Evolutionary conservation across 192 early-diverging fungal genomes (phyloP), one percentile per base, ranked within the genome.

Genomic region (Haplosporangium gracile): DNA sequence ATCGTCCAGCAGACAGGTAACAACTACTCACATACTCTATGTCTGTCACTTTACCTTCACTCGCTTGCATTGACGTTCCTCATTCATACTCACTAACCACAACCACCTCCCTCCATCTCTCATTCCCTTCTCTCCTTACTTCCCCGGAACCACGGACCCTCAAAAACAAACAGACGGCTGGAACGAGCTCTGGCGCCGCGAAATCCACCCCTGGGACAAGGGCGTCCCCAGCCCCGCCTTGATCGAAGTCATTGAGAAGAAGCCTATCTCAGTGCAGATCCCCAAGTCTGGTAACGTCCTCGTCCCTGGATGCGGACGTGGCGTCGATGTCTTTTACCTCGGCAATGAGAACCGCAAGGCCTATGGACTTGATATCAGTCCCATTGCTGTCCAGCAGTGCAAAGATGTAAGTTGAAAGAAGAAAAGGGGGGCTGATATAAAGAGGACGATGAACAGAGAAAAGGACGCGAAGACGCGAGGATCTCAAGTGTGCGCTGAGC

Each of bases 311-410:
- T 93, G 92, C 55, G 93, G 93, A 42, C 86, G 89, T 49, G 92
- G 96, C 26, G 94, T 95, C 79, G 97, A 98, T 80, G 95, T 95
- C 40, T 88, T 95, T 87, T 94, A 89, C 75, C 88, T 97, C 22
- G 93, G 94, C 10, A 90, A 88, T n/a, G 87, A 91, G 34, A 75
- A 88, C 34, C 89, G 92, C 36, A 90, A 91, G 79, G 93, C 94
- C 69, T 88, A 90, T 42, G 96, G 96, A 16, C 78, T 96, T 42
- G 96, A 97, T 77, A 80, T 95, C 57, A 93, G 92, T 75, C 87
- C 90, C 70, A 92, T 91, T n/a, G 94, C 92, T 40, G 90, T 96
- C 43, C 90, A 92, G 51, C 76, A 89, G 68, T 72, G 92, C 89
- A 39, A 89, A 68, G 83, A 85, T 39, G 83, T 85, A 79, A 47